phyloP scores from a whole-genome alignment of 2,329 filamentous ascomycete genomes.

The Corinectria fuckeliana region DNA sequence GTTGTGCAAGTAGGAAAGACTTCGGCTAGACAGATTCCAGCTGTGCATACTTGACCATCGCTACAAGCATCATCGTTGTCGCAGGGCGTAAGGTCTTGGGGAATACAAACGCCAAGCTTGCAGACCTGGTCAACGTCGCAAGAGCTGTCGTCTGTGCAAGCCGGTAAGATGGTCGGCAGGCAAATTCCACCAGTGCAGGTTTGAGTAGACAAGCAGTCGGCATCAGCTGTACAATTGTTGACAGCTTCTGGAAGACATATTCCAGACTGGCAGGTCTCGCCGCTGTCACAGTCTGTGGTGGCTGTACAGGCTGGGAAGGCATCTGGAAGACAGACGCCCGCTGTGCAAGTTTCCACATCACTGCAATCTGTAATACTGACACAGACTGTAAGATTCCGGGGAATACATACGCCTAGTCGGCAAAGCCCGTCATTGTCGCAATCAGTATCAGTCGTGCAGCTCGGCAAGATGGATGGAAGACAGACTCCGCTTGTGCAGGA shows the following conservation, averaged over 20 bases:
- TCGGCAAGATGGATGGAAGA: not conserved
- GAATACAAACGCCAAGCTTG: slow-evolving; percentile 1
- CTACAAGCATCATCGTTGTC: not conserved
- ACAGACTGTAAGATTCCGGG: not conserved
- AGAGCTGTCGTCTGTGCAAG: not conserved
- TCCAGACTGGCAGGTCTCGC: not conserved
- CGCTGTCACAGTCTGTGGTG: not conserved
- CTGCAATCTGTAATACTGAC: not conserved
- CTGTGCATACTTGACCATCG: not conserved
- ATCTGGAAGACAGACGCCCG: slow-evolving; percentile 5
- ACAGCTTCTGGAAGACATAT: not conserved
- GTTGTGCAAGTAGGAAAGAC: not conserved
- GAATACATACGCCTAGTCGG: not conserved
- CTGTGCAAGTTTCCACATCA: not conserved
- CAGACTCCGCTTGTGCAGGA: not conserved
- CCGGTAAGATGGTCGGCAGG: not conserved
- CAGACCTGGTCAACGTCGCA: not conserved
- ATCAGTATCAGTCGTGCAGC: not conserved
- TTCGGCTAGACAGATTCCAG: not conserved
- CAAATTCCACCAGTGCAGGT: not conserved
- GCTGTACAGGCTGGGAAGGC: not conserved
- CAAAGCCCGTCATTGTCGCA: not conserved
- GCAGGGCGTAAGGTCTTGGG: not conserved
- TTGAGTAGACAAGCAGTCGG: not conserved
- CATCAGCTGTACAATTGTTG: not conserved